Percentiles rank a stretch among this genome's conserved stretches.
These are phyloP conservation scores for Tagetes erecta DNA, from an alignment of 129 eudicot genomes.

Conservation along the genomic window DNA sequence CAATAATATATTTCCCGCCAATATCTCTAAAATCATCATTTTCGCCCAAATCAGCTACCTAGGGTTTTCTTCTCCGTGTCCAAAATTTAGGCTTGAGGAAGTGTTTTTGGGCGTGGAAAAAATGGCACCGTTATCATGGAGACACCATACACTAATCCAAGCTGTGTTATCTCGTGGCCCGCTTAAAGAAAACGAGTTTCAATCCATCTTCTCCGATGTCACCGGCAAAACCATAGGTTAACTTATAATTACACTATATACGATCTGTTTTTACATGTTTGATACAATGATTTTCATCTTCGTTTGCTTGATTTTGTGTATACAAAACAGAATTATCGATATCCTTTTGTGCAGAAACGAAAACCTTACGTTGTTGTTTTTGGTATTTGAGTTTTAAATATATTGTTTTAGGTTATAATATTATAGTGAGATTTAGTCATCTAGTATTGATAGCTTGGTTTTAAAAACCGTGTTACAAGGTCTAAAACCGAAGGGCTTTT, in stretches of 20 bases:
- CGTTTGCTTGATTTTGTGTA: not conserved
- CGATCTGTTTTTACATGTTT: not conserved
- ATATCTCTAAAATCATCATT: not conserved
- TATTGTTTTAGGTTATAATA: not conserved
- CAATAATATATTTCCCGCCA: constrained; percentile 26
- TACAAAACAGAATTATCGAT: not conserved
- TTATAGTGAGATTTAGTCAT: not conserved
- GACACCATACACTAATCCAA: constrained; percentile 68
- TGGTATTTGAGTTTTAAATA: not conserved
- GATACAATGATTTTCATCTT: not conserved
- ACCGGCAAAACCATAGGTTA: constrained; percentile 57
- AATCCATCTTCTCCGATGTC: constrained; percentile 49
- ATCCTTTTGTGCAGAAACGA: not conserved
- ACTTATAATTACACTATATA: not conserved
- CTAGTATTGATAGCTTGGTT: too few species aligned
- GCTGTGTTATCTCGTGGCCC: constrained; percentile 69
- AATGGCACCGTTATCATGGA: constrained; percentile 57
- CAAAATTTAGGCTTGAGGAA: constrained; percentile 27
- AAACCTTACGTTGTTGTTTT: not conserved
- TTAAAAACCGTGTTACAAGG: too few species aligned
- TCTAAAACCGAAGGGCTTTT: too few species aligned
- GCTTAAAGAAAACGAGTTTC: constrained; percentile 48
- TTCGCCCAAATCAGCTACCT: constrained; percentile 20
- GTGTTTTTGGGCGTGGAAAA: not conserved
- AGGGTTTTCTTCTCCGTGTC: constrained; percentile 17